phyloP scores from a whole-genome alignment of 371 early-diverging fungal species.

The Lichtheimia hyalospora region DNA sequence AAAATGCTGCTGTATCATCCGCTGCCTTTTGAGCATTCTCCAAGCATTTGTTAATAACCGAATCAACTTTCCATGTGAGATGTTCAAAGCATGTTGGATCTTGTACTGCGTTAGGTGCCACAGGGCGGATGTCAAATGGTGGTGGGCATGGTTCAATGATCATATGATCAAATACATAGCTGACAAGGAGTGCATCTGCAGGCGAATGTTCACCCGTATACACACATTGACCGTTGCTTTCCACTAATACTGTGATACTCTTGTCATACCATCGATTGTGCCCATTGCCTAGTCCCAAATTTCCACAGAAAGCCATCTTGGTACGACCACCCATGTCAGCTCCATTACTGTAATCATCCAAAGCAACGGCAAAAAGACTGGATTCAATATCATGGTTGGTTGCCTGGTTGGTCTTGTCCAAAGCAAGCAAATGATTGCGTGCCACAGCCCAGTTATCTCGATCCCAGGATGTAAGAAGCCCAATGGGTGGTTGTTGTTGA shows the following conservation, averaged over 20 bases:
- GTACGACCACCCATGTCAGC: slow-evolving; percentile 32
- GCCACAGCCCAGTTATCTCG: slow-evolving; percentile 83
- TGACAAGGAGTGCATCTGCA: slow-evolving; percentile 66
- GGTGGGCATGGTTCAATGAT: slow-evolving; percentile 31
- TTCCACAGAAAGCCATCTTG: slow-evolving; percentile 57
- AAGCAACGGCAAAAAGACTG: slow-evolving; percentile 72
- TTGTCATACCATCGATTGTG: slow-evolving; percentile 92
- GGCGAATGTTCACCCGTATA: slow-evolving; percentile 86
- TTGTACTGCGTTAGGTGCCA: slow-evolving; percentile 5
- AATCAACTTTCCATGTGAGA: slow-evolving; percentile 29
- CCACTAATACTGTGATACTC: slow-evolving; percentile 61
- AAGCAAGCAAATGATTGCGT: slow-evolving; percentile 55
- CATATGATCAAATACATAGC: slow-evolving; percentile 54
- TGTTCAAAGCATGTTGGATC: neutral
- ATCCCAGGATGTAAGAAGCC: slow-evolving; percentile 82
- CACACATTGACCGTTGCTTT: slow-evolving; percentile 57
- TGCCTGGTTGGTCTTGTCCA: slow-evolving; percentile 50
- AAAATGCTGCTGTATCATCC: slow-evolving; percentile 52
- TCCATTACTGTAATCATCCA: slow-evolving; percentile 68
- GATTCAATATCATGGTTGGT: slow-evolving; percentile 57
- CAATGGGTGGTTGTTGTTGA: slow-evolving; percentile 56
- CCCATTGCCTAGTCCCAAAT: slow-evolving; percentile 40
- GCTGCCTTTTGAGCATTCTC: slow-evolving; percentile 51
- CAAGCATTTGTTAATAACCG: slow-evolving; percentile 38
- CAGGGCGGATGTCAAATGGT: neutral